phyloP scores from a whole-genome alignment of 208 protist species.

The Trypanosoma cruzi region DNA sequence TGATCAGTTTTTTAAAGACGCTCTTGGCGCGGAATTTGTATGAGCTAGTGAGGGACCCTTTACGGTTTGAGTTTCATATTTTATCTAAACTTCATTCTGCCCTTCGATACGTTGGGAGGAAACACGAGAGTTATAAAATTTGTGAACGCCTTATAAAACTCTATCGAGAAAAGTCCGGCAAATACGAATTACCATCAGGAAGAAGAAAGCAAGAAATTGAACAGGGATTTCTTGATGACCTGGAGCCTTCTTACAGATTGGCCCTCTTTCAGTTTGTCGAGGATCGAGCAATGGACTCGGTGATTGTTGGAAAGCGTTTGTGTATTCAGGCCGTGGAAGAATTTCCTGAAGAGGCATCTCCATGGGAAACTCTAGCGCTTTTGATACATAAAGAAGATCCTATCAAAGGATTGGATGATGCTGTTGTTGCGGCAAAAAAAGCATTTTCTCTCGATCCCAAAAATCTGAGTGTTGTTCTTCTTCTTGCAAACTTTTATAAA shows the following conservation, averaged over 20 bases:
- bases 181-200: constrained; percentile 32
- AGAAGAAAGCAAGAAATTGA: not conserved
- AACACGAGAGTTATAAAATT: constrained; percentile 65
- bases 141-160: constrained; percentile 61
- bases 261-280: constrained; percentile 68
- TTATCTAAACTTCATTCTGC: constrained; percentile 65
- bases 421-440: constrained; percentile 60
- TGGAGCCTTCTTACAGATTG: constrained; percentile 52
- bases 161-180: constrained; percentile 48
- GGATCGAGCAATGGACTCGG: constrained; percentile 49
- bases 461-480: constrained; percentile 52
- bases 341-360: constrained; percentile 52
- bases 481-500: constrained; percentile 78
- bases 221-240: constrained; percentile 42
- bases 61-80: constrained; percentile 63
- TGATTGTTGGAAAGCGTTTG: constrained; percentile 46
- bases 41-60: constrained; percentile 40
- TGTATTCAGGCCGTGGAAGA: constrained; percentile 71
- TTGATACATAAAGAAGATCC: constrained; percentile 68
- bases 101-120: constrained; percentile 41
- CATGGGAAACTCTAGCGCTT: constrained; percentile 70
- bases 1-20: constrained; percentile 77
- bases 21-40: constrained; percentile 48
- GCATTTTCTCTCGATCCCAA: constrained; percentile 65
- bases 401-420: constrained; percentile 49